Evolutionary conservation across 1,284 basidiomycete species (phyloP).

Genomic region (Cryptococcus sp.): DNA sequence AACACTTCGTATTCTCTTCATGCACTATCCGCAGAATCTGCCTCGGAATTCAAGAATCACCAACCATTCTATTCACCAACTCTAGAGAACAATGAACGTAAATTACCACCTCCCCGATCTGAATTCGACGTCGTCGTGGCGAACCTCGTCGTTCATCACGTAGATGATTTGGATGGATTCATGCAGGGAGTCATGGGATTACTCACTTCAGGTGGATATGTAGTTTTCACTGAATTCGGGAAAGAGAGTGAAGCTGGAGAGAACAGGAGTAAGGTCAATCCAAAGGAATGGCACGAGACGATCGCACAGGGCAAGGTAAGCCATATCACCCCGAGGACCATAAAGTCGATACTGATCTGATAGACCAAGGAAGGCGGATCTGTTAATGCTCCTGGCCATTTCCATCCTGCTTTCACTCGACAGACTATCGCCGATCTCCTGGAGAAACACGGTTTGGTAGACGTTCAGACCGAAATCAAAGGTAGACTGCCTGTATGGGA

Average conservation of each 20-base stretch:
- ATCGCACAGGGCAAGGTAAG: conserved; percentile 5
- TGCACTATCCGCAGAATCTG: conserved; percentile 12
- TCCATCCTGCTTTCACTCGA: conserved; percentile 17
- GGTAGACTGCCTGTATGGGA: conserved; percentile 23
- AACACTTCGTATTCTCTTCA: conserved; percentile 10
- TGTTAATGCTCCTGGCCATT: conserved; percentile 25
- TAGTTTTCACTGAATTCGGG: conserved; percentile 34
- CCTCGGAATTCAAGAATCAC: conserved; percentile 5
- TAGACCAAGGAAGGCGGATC: conserved; percentile 9
- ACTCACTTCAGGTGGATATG: conserved; percentile 21
- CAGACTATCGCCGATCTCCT: conserved; percentile 16
- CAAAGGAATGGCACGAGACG: not conserved
- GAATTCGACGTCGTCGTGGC: conserved; percentile 29
- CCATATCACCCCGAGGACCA: not conserved
- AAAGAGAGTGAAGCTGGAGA: conserved; percentile 1
- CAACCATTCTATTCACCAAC: conserved; percentile 16
- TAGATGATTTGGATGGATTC: conserved; percentile 24
- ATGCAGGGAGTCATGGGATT: conserved; percentile 22
- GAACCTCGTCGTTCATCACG: conserved; percentile 37
- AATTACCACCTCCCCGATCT: conserved; percentile 12
- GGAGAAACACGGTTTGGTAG: conserved; percentile 19
- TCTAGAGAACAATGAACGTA: conserved; percentile 9
- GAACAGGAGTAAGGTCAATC: not conserved
- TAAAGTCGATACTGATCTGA: not conserved
- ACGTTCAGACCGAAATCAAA: conserved; percentile 19